Conservation (phyloP, 768 basidiomycete species). For the Coprinellus micaceus region DNA sequence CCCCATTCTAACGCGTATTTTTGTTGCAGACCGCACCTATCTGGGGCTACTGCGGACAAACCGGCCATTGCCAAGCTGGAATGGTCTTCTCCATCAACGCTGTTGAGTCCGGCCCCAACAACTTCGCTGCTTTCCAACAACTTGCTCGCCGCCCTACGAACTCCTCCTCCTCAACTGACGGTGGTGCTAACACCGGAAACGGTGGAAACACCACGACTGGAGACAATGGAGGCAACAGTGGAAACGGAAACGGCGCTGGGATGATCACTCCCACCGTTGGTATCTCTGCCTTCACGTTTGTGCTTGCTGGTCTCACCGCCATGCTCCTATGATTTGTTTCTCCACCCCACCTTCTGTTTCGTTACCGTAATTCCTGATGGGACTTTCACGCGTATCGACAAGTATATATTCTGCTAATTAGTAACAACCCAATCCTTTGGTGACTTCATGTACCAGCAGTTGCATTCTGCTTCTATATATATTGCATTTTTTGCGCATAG, state of each 20-base stretch:
- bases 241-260: not conserved
- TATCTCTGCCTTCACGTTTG: not conserved
- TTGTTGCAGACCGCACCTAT: slow-evolving; percentile 38
- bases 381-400: not conserved
- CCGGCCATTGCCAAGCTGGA: slow-evolving; percentile 48
- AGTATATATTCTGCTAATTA: no score
- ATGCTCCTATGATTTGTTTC: not conserved
- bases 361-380: not conserved
- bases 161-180: not conserved
- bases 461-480: no score
- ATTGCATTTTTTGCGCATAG: no score
- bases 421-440: no score
- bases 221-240: not conserved
- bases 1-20: not conserved
- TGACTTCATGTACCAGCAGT: no score
- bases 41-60: slow-evolving; percentile 58
- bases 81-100: slow-evolving; percentile 67
- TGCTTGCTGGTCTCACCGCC: not conserved
- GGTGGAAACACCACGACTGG: not conserved
- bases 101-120: slow-evolving; percentile 45
- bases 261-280: not conserved
- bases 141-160: slow-evolving; percentile 20
- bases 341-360: not conserved
- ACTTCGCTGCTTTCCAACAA: slow-evolving; percentile 46
- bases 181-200: not conserved